phyloP scores from a whole-genome alignment of 1,139 yeast species.

The Suhomyces anneliseae region DNA sequence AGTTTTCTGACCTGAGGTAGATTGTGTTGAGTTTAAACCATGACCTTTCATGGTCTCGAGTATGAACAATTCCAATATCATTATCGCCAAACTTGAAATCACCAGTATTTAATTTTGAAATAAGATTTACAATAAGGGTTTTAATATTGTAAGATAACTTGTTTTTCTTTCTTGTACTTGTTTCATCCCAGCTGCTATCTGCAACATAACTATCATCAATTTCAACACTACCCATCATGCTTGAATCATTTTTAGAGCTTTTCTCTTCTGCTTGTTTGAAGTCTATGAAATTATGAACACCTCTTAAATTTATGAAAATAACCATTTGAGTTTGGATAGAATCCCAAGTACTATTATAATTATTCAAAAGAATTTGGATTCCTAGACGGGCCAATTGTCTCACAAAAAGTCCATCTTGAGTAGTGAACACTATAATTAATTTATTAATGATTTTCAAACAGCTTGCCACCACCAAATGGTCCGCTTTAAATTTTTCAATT shows the following conservation, averaged over 20 bases:
- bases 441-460: conserved; percentile 41
- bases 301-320: conserved; percentile 36
- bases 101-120: conserved; percentile 17
- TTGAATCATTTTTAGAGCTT: neutral
- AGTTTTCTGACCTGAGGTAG: conserved; percentile 20
- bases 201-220: neutral
- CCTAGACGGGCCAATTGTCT: conserved; percentile 35
- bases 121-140: conserved; percentile 23
- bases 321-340: conserved; percentile 35
- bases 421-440: conserved; percentile 30
- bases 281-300: conserved; percentile 17
- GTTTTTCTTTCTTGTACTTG: neutral
- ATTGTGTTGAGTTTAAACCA: conserved; percentile 34
- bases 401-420: conserved; percentile 32
- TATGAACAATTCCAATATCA: conserved; percentile 21
- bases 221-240: neutral
- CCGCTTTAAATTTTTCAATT: conserved; percentile 21
- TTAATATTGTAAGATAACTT: conserved; percentile 22
- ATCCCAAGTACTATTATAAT: conserved; percentile 32
- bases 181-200: neutral
- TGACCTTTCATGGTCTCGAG: conserved; percentile 10
- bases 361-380: conserved; percentile 24
- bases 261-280: neutral
- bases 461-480: conserved; percentile 22
- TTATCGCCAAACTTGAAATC: conserved; percentile 19